Conservation (phyloP, 2,329 filamentous ascomycete species). For the Ophiostoma tasmaniense region DNA sequence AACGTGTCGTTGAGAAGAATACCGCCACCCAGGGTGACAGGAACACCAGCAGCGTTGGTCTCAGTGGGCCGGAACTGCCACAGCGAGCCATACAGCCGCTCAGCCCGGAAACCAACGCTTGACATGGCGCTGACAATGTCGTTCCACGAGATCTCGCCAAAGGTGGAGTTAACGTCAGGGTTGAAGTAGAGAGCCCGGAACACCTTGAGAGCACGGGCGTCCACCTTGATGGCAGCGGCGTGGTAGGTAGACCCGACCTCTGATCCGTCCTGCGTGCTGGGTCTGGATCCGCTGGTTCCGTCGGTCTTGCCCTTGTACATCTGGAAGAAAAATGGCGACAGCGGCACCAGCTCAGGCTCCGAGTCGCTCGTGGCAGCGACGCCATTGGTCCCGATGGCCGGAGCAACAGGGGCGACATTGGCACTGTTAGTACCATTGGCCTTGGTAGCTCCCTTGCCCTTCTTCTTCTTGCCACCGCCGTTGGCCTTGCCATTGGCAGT, state of each 20-base stretch:
- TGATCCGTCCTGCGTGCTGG: not conserved
- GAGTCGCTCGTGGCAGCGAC: not conserved
- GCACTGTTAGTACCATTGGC: not conserved
- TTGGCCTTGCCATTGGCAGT: not conserved
- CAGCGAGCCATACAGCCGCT: constrained; percentile 52
- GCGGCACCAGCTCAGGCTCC: not conserved
- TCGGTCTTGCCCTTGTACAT: not conserved
- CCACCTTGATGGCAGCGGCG: constrained; percentile 22
- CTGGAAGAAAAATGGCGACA: not conserved
- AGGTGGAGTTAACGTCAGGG: constrained; percentile 26
- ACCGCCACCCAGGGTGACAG: constrained; percentile 30
- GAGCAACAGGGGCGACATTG: not conserved
- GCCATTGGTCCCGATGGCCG: not conserved
- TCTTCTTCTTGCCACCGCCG: not conserved
- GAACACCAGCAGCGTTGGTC: constrained; percentile 24
- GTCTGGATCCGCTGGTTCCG: not conserved
- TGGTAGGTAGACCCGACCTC: constrained; percentile 8
- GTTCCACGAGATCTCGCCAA: constrained; percentile 43
- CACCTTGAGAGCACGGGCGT: constrained; percentile 28
- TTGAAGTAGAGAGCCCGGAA: constrained; percentile 36
- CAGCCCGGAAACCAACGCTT: constrained; percentile 39
- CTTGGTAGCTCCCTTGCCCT: not conserved
- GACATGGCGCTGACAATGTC: constrained; percentile 47
- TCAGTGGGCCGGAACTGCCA: constrained; percentile 48
- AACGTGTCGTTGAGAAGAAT: constrained; percentile 57